Base-by-base conservation (phyloP, 306 rosid genomes). In the apple (Malus domestica) region DNA sequence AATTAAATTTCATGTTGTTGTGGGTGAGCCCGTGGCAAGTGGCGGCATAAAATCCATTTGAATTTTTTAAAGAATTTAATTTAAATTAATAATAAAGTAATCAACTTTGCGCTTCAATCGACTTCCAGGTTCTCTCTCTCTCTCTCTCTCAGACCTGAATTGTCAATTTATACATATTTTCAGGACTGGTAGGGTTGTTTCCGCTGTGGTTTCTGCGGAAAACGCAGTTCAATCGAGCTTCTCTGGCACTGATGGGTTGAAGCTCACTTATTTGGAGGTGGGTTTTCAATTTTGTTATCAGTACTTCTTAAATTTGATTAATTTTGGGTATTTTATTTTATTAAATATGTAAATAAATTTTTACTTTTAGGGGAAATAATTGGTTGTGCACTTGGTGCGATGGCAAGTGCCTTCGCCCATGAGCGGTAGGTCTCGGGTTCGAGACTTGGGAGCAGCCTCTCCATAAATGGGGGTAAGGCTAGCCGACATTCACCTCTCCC, bases 191-290 rank as follows among this genome's bases (percentile, higher is more conserved):
- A 67, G 70, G 71, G 52, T 61, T 64, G 87, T 81, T 85, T 85
- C 97, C 81, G 91, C 96, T 72, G 73, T 90, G 68, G 85, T 85
- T 68, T 86, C 96, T 10, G 85, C 86, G 76, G 93, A 90, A 74
- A 90, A 76, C 76, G 80, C 91, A 5, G 70, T 80, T 81, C 88
- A 80, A 72, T 84, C 93, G 15, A 77, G 76, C 76, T 81, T 79
- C 67, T 80, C 90, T 19, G 86, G 88, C 74, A 70, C 86, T 71
- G 89, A 88, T 73, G 83, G 49, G 76, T 91, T 91, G 87, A 86
- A 84, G 67, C 89, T 94, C 82, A 94, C 96, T 22, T 90, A 91
- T 80, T 89, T 94, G 81, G 97, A 94, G 93, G 95, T 90, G 83
- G 70, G 79, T 86, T 85, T 79, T 77, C 46, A 12, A 68, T 73